Conservation (phyloP, 192 early-diverging fungal genomes). For the Backusella liffmaniae region DNA sequence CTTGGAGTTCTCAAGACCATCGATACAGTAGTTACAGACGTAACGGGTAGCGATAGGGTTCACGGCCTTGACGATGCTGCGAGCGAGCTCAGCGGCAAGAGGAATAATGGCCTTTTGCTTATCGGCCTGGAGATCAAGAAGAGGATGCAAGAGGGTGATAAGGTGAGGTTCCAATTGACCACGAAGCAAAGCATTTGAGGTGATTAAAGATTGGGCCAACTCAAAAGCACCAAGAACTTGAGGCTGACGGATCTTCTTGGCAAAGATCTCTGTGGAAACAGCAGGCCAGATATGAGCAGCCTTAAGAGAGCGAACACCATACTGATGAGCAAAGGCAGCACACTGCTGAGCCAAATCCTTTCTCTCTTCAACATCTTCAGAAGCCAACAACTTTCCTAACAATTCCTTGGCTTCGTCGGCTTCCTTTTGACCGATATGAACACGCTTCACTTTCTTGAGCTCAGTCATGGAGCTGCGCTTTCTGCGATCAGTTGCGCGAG, state of each 20-base stretch:
- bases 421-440: conserved; percentile 22
- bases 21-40: conserved; percentile 61
- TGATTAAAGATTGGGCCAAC: neutral
- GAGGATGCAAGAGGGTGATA: conserved; percentile 59
- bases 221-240: conserved; percentile 15
- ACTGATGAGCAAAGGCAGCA: conserved; percentile 42
- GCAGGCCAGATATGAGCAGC: conserved; percentile 58
- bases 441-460: conserved; percentile 13
- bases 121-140: conserved; percentile 61
- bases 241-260: conserved; percentile 67
- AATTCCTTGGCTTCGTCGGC: conserved; percentile 33
- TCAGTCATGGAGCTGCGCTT: conserved; percentile 10
- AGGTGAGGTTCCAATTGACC: conserved; percentile 70
- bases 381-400: conserved; percentile 17
- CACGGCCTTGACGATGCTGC: conserved; percentile 34
- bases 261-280: conserved; percentile 56
- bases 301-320: conserved; percentile 61
- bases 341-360: conserved; percentile 23
- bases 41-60: conserved; percentile 47
- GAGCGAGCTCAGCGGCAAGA: conserved; percentile 41
- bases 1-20: conserved; percentile 69
- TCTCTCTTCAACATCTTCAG: conserved; percentile 20
- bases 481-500: conserved; percentile 13
- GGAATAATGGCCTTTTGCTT: conserved; percentile 43
- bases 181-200: conserved; percentile 55